These are phyloP conservation scores for Porphyrellus cyaneotinctus DNA, from an alignment of 768 basidiomycete species.

Conservation along the genomic window DNA sequence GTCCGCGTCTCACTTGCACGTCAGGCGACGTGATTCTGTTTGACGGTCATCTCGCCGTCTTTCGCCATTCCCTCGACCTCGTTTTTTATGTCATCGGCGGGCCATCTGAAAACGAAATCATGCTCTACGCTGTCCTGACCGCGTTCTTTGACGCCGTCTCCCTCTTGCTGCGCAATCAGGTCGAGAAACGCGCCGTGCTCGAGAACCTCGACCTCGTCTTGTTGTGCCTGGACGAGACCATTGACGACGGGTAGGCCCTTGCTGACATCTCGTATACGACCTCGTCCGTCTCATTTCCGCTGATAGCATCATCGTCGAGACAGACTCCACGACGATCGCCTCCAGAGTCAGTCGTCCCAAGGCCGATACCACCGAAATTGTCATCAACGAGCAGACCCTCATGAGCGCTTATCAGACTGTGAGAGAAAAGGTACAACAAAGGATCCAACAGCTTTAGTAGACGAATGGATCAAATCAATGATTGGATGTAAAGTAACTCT, in stretches of 20 bases:
- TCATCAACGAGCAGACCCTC: conserved; percentile 97
- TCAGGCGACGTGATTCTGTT: conserved; percentile 91
- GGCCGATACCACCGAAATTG: conserved; percentile 92
- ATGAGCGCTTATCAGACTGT: conserved; percentile 91
- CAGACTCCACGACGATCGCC: conserved; percentile 92
- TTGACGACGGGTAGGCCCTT: conserved; percentile 87
- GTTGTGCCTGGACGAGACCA: conserved; percentile 91
- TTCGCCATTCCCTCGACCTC: conserved; percentile 93
- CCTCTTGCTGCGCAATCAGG: conserved; percentile 82
- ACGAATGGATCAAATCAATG: too few species aligned
- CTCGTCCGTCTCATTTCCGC: conserved; percentile 9
- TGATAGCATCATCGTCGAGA: conserved; percentile 90
- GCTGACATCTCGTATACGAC: not conserved
- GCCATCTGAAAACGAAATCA: conserved; percentile 89
- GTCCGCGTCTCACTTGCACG: not conserved
- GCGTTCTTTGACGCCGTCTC: conserved; percentile 85
- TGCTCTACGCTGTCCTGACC: conserved; percentile 81
- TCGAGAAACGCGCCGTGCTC: conserved; percentile 91
- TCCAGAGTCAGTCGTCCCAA: conserved; percentile 89
- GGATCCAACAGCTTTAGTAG: conserved; percentile 69
- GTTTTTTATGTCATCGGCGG: conserved; percentile 91
- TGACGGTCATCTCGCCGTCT: conserved; percentile 86
- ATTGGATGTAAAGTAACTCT: too few species aligned
- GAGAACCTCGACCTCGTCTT: conserved; percentile 93
- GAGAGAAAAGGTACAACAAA: conserved; percentile 78